phyloP scores from a whole-genome alignment of 208 protist genomes.

The Acanthamoeba lenticulata region DNA sequence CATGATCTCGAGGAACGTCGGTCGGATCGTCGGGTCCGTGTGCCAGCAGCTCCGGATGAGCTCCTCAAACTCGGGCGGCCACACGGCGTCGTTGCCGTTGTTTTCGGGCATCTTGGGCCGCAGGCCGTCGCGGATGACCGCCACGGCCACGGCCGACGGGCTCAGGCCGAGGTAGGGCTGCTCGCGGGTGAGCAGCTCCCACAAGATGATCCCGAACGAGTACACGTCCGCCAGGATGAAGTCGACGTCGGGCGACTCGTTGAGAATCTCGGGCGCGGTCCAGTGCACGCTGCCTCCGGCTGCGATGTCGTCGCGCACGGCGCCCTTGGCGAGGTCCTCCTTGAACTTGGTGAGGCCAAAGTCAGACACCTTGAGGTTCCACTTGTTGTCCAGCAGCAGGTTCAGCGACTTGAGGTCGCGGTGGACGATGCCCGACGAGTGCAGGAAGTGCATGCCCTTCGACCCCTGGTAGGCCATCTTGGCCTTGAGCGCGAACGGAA shows the following conservation, averaged over 20 bases:
- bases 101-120: not conserved
- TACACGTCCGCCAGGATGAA: constrained; percentile 33
- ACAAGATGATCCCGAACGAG: constrained; percentile 54
- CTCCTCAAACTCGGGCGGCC: not conserved
- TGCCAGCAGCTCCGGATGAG: constrained; percentile 46
- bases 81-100: not conserved
- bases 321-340: constrained; percentile 29
- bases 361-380: constrained; percentile 52
- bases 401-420: constrained; percentile 23
- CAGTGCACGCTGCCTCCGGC: not conserved
- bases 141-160: constrained; percentile 12
- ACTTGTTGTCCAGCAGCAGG: constrained; percentile 31
- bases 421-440: constrained; percentile 11
- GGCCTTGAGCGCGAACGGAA: no score
- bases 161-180: constrained; percentile 32
- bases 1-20: constrained; percentile 60
- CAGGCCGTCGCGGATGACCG: not conserved
- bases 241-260: not conserved
- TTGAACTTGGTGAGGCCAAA: constrained; percentile 66
- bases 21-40: not conserved
- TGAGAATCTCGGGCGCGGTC: constrained; percentile 26
- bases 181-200: constrained; percentile 37
- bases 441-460: constrained; percentile 2
- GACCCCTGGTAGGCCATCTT: no score
- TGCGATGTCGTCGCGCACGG: not conserved